Conservation (phyloP, 1,139 yeast species). For the Yamadazyma oceani region DNA sequence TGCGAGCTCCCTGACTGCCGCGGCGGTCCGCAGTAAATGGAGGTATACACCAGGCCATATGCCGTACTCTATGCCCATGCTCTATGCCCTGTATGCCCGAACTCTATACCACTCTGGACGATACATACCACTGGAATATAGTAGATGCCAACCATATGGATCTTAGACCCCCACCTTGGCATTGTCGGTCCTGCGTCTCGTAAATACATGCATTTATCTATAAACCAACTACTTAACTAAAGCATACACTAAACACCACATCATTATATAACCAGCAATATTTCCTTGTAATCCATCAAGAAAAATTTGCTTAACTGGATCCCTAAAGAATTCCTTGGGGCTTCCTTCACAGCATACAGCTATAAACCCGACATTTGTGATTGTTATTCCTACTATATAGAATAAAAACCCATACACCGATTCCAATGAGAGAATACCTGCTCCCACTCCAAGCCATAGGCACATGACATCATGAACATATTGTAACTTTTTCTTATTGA, state of each 20-base stretch:
- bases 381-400: conserved; percentile 50
- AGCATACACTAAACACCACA: conserved; percentile 84
- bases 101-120: too few relatives aligned
- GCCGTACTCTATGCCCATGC: too few relatives aligned
- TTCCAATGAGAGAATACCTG: conserved; percentile 72
- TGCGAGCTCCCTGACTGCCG: too few relatives aligned
- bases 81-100: too few relatives aligned
- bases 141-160: too few relatives aligned
- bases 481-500: conserved; percentile 43
- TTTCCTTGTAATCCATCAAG: conserved; percentile 56
- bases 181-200: too few relatives aligned
- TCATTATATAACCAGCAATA: conserved; percentile 71
- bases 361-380: conserved; percentile 45
- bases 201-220: neutral
- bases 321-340: conserved; percentile 49
- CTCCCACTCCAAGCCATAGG: conserved; percentile 64
- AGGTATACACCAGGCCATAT: too few relatives aligned
- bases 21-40: too few relatives aligned
- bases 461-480: conserved; percentile 66
- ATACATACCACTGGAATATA: too few relatives aligned
- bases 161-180: too few relatives aligned
- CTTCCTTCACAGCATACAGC: conserved; percentile 40
- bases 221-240: conserved; percentile 34
- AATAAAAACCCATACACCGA: conserved; percentile 61
- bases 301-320: conserved; percentile 57